Conservation (phyloP, 768 basidiomycete species). For the Floccularia luteovirens region DNA sequence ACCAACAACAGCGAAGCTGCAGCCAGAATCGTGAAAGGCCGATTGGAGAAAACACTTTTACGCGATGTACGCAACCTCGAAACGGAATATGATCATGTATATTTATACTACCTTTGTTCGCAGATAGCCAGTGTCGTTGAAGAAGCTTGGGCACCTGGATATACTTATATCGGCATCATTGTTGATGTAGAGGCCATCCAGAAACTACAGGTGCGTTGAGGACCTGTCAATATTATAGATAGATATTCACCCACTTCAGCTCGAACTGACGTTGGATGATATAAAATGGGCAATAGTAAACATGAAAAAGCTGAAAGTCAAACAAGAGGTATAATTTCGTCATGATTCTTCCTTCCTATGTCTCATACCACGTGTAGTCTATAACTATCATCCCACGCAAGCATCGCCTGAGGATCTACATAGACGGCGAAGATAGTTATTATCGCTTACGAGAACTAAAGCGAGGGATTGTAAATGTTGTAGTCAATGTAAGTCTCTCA, state of each 20-base stretch:
- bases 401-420: constrained; percentile 70
- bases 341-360: neutral
- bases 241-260: constrained; percentile 34
- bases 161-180: constrained; percentile 90
- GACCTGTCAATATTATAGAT: neutral
- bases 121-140: constrained; percentile 90
- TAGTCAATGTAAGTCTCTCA: constrained; percentile 65
- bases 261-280: constrained; percentile 89
- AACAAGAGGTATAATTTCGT: constrained; percentile 53
- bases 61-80: constrained; percentile 63
- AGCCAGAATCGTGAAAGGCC: constrained; percentile 94
- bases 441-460: constrained; percentile 84
- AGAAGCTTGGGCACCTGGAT: constrained; percentile 92
- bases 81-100: neutral
- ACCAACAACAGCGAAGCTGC: constrained; percentile 84
- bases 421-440: constrained; percentile 73
- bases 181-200: constrained; percentile 84
- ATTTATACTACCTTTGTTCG: constrained; percentile 2
- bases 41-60: constrained; percentile 89
- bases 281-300: constrained; percentile 87
- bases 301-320: constrained; percentile 88
- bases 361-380: constrained; percentile 30
- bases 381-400: constrained; percentile 72
- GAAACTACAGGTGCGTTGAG: constrained; percentile 65
- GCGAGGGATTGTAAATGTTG: constrained; percentile 73